Percentiles rank a stretch among this genome's conserved stretches.
phyloP scores from a whole-genome alignment of 208 protist species.

The Leishmania tarentolae region DNA sequence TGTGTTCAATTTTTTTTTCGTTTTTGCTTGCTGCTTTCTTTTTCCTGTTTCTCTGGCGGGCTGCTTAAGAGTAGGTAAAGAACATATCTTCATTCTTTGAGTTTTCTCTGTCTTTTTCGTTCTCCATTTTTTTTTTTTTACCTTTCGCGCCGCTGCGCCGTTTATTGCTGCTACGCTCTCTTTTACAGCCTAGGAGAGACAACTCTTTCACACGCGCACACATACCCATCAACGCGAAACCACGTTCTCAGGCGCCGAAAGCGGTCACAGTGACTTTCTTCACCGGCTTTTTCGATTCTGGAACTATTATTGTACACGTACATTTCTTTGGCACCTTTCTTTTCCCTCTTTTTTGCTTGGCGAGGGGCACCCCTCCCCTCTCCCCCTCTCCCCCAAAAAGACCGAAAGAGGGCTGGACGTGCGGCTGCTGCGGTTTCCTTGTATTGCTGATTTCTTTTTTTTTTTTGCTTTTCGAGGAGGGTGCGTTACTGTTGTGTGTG shows the following conservation, averaged over 20 bases:
- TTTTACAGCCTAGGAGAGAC: neutral
- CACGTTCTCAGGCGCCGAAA: neutral
- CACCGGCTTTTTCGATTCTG: neutral
- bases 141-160: neutral
- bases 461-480: neutral
- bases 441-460: neutral
- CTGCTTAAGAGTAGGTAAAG: neutral
- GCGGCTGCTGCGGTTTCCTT: neutral
- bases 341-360: neutral
- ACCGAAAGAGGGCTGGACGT: neutral
- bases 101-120: neutral
- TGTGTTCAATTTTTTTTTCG: too few relatives aligned
- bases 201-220: neutral
- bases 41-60: neutral
- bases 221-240: neutral
- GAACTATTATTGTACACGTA: neutral
- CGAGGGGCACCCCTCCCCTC: neutral
- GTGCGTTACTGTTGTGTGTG: neutral
- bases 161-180: neutral
- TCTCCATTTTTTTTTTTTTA: neutral
- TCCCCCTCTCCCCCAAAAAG: neutral
- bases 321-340: neutral
- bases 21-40: neutral
- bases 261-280: neutral
- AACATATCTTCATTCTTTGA: neutral